Evolutionary conservation across 208 protist genomes (phyloP), one percentile per base, ranked within the genome.

Genomic region (Acanthamoeba royreba): DNA sequence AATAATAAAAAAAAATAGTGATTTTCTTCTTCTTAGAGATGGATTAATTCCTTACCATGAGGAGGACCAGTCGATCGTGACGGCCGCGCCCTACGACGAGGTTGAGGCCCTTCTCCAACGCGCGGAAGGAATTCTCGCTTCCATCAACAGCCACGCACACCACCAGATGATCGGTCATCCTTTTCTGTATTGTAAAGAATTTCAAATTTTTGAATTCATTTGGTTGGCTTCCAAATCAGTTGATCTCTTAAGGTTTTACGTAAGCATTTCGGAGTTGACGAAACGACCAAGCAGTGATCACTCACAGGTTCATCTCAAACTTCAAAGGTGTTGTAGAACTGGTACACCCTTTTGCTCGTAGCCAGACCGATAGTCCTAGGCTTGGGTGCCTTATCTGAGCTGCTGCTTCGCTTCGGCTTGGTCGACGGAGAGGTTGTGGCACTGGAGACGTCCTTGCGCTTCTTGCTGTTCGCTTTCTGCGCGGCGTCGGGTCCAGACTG

Each of bases 81-180:
- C 49, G 45, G 35, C 42, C 49, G 17, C 61, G 25, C 19, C 31
- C n/a, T 4, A 19, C 4, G 47, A 61, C 31, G 5, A 69, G 45
- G 17, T 91, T 91, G 0, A 91, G 19, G 17, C 38, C 47, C 46
- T 69, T 45, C 53, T 91, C 85, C 55, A 91, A 19, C 3, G 52
- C 85, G 2, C 55, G 31, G 38, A 91, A 91, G 4, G 85, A 91
- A 17, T 91, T 69, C 40, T 91, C 85, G 31, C 38, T 52, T 0
- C 85, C 85, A 69, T 91, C 85, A 40, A 91, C 85, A 1, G 85
- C 85, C 25, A 69, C 85, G 22, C 43, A 91, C 19, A 91, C 38
- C 8, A 28, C 77, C 77, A 25, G 49, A n/a, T n/a, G 49, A 55
- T 74, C 33, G 4, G 22, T 35, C 61, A 0, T 72, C 28, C 31